Percentiles rank a stretch among this genome's conserved stretches.
Evolutionary conservation across 805 yeast species (phyloP).

Genomic region (Metschnikowia lochheadii): DNA sequence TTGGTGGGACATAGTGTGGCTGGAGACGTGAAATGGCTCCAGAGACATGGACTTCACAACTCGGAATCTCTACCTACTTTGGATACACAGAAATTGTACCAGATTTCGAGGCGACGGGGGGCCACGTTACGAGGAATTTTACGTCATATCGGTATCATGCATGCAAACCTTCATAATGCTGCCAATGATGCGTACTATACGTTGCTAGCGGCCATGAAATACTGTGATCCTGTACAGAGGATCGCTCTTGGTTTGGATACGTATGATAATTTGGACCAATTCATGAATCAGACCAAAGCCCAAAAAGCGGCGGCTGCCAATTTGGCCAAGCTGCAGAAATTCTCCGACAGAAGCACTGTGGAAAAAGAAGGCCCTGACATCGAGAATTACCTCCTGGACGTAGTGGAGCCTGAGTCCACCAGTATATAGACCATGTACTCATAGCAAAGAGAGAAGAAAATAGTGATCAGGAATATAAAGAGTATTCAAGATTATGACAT

Average conservation of each 20-base stretch:
- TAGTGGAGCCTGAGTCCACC: background rate
- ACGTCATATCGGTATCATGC: constrained; percentile 20
- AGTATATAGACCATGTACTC: too few species aligned
- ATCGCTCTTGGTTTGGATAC: constrained; percentile 15
- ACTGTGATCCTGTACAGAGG: constrained; percentile 22
- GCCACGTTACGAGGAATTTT: constrained; percentile 22
- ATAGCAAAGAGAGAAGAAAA: too few species aligned
- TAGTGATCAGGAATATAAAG: too few species aligned
- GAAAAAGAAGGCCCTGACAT: background rate
- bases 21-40: constrained; percentile 18
- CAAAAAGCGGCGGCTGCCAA: background rate
- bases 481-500: too few species aligned
- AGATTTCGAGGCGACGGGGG: constrained; percentile 14
- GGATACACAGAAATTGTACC: constrained; percentile 20
- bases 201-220: constrained; percentile 22
- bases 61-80: constrained; percentile 10
- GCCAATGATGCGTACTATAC: constrained; percentile 30
- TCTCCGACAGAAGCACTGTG: background rate
- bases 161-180: constrained; percentile 26
- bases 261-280: constrained; percentile 11
- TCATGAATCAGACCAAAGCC: background rate
- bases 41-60: constrained; percentile 10
- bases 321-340: constrained; percentile 2
- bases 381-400: background rate
- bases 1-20: constrained; percentile 18